Conservation (phyloP, 257 asterid genomes). For the Primulina huaijiensis region DNA sequence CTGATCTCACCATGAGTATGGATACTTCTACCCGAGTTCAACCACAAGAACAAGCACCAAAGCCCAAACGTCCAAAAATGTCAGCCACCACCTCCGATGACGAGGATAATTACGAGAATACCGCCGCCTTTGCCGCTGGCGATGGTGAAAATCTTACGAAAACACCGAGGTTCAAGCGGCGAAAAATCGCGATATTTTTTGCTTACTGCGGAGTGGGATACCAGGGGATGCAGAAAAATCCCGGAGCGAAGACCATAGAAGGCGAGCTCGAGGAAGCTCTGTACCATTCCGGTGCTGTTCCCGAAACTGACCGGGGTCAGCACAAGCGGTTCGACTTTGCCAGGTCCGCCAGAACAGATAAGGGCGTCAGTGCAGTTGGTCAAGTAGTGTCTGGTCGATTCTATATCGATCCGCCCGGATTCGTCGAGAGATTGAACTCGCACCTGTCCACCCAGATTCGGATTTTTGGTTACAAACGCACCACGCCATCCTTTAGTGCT, state of each 20-base stretch:
- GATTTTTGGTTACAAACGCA: too few species aligned
- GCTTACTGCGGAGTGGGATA: constrained; percentile 96
- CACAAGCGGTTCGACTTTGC: constrained; percentile 75
- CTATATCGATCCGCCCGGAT: constrained; percentile 85
- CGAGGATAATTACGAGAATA: constrained; percentile 39
- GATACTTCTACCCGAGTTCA: background rate
- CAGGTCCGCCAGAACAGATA: constrained; percentile 88
- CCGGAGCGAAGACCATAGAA: constrained; percentile 73
- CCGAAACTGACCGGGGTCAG: constrained; percentile 67
- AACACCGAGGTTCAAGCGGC: constrained; percentile 73
- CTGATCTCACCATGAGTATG: too few species aligned
- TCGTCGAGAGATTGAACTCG: constrained; percentile 66
- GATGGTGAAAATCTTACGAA: constrained; percentile 23
- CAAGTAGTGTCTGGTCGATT: constrained; percentile 94
- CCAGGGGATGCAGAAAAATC: constrained; percentile 45
- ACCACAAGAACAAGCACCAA: constrained; percentile 37
- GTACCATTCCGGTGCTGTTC: constrained; percentile 69
- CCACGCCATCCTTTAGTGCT: constrained; percentile 74
- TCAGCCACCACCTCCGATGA: constrained; percentile 60
- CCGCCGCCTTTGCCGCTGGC: constrained; percentile 24
- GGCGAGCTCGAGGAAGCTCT: constrained; percentile 96
- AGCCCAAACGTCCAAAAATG: constrained; percentile 69
- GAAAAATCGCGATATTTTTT: constrained; percentile 83
- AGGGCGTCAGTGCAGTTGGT: constrained; percentile 98
- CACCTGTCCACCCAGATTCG: constrained; percentile 66